Evolutionary conservation across 1,284 basidiomycete genomes (phyloP).

Genomic region (Coniophora puteana): DNA sequence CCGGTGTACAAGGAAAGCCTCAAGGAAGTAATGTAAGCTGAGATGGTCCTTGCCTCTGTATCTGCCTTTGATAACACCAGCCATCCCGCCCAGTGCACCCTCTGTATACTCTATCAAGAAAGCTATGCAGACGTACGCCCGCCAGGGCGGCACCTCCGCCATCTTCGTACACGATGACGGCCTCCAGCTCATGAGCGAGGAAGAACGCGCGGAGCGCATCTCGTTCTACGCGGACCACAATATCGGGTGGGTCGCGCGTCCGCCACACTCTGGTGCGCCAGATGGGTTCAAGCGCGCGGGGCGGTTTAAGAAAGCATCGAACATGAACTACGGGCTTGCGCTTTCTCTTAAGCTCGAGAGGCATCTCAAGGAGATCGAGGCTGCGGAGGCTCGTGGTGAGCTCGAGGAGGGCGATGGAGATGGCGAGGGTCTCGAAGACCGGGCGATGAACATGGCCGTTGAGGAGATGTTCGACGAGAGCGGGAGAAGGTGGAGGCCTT

Average conservation of each 20-base stretch:
- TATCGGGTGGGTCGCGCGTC: slow-evolving; percentile 78
- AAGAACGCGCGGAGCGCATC: slow-evolving; percentile 63
- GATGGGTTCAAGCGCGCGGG: slow-evolving; percentile 76
- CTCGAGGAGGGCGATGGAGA: slow-evolving; percentile 32
- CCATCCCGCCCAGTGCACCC: slow-evolving; percentile 42
- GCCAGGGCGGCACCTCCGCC: slow-evolving; percentile 73
- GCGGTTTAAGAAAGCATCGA: slow-evolving; percentile 83
- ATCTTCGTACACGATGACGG: slow-evolving; percentile 79
- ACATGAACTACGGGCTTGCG: slow-evolving; percentile 79
- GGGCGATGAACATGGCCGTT: slow-evolving; percentile 58
- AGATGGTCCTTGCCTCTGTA: slow-evolving; percentile 1
- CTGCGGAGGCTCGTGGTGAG: slow-evolving; percentile 27
- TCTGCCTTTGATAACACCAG: neutral
- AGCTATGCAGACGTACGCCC: slow-evolving; percentile 79
- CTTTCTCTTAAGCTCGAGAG: slow-evolving; percentile 73
- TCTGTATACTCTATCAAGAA: slow-evolving; percentile 77
- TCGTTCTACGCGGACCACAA: slow-evolving; percentile 75
- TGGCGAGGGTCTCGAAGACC: slow-evolving; percentile 48
- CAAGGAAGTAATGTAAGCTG: slow-evolving; percentile 58
- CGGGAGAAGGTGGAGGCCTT: slow-evolving; percentile 50
- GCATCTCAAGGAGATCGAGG: slow-evolving; percentile 54
- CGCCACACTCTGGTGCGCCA: slow-evolving; percentile 50
- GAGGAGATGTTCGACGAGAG: slow-evolving; percentile 64
- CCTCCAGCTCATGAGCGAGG: slow-evolving; percentile 52
- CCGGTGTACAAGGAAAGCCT: slow-evolving; percentile 76